phyloP scores from a whole-genome alignment of 1,139 yeast genomes.

The Groenewaldozyma auringiensis region DNA sequence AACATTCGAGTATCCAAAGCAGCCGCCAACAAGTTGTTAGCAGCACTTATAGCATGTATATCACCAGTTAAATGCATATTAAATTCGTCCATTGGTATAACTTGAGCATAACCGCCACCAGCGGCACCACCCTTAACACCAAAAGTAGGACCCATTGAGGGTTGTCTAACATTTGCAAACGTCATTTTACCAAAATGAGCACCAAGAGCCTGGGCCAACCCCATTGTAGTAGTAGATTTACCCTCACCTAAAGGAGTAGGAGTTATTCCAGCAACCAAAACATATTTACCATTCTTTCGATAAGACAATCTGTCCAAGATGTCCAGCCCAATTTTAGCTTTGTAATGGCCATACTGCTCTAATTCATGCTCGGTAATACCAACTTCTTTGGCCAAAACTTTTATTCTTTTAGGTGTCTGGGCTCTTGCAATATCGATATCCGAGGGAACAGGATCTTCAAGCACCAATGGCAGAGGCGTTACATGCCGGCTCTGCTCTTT shows the following conservation, averaged over 20 bases:
- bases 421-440: constrained; percentile 87
- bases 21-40: constrained; percentile 91
- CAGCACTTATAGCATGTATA: constrained; percentile 94
- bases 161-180: constrained; percentile 95
- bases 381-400: constrained; percentile 71
- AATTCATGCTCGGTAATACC: constrained; percentile 76
- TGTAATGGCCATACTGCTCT: constrained; percentile 84
- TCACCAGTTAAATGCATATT: constrained; percentile 98
- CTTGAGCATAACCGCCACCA: constrained; percentile 98
- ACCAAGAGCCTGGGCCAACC: constrained; percentile 96
- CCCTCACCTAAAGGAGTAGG: constrained; percentile 99
- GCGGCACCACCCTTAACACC: constrained; percentile 99
- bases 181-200: constrained; percentile 83
- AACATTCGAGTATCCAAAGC: constrained; percentile 97
- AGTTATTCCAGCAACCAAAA: constrained; percentile 92
- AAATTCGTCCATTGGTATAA: constrained; percentile 98
- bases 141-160: constrained; percentile 98
- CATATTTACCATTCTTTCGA: constrained; percentile 75
- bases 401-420: constrained; percentile 78
- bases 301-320: constrained; percentile 61
- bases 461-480: constrained; percentile 56
- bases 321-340: constrained; percentile 80
- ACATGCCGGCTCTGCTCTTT: constrained; percentile 28
- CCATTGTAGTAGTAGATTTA: constrained; percentile 93
- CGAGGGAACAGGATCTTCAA: constrained; percentile 84